Percentiles rank a stretch among this genome's conserved stretches.
Conservation (phyloP, 2,329 filamentous ascomycete genomes). For the Alternaria ventricosa region DNA sequence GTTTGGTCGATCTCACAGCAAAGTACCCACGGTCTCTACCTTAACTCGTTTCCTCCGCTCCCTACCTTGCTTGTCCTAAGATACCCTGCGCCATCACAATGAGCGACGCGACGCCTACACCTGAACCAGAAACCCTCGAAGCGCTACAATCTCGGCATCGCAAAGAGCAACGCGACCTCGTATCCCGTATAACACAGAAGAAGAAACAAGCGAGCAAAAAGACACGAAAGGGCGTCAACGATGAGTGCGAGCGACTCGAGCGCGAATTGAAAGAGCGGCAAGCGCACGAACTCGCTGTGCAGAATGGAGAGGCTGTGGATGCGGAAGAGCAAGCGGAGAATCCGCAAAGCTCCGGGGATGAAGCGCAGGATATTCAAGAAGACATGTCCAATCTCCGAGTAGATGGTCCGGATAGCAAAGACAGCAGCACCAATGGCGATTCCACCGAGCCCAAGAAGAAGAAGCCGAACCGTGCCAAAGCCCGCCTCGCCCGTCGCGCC, state of each 20-base stretch:
- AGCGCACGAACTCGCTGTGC: constrained; percentile 55
- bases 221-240: constrained; percentile 66
- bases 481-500: constrained; percentile 84
- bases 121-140: constrained; percentile 63
- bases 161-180: constrained; percentile 86
- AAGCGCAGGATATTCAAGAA: constrained; percentile 21
- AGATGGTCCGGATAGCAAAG: not conserved
- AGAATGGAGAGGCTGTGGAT: constrained; percentile 39
- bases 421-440: constrained; percentile 7
- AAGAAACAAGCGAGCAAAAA: constrained; percentile 96
- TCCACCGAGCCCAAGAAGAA: constrained; percentile 50
- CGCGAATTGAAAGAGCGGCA: constrained; percentile 63
- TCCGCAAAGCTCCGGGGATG: not conserved
- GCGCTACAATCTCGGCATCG: constrained; percentile 80
- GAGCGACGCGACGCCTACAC: constrained; percentile 8
- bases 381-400: constrained; percentile 16
- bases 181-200: constrained; percentile 86
- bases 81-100: constrained; percentile 1
- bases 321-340: constrained; percentile 11
- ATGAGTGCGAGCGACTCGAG: constrained; percentile 67
- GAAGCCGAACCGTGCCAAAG: constrained; percentile 91
- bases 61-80: not conserved
- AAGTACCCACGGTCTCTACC: constrained; percentile 11
- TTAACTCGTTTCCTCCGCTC: not conserved
- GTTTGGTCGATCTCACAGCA: not conserved